Evolutionary conservation across 805 yeast species (phyloP), one percentile per base, ranked within the genome.

Genomic region (Spathaspora girioi): DNA sequence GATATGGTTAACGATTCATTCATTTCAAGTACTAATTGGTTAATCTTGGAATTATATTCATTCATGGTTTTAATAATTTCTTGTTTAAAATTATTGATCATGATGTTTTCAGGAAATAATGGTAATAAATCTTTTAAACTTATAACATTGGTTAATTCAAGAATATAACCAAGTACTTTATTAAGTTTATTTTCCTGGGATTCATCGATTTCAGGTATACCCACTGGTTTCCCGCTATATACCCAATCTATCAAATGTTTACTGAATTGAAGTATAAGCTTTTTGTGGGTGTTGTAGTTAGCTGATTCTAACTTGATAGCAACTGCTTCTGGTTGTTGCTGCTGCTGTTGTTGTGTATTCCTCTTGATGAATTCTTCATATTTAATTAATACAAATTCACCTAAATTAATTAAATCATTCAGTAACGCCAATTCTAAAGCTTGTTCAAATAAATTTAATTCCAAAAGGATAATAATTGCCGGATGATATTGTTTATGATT

Each of bases 41-140:
- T 78, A 67, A 94, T 87, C 41, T 78, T 78, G 23, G 74, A 65
- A 46, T 91, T 89, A 61, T 89, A 86, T 27, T 75, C 76, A 61
- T 89, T 92, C 55, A 94, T 70, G n/a, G 93, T 86, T 45, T 76
- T 75, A 31, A 92, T 89, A 43, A 94, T 81, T 58, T 91, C 96
- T 45, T 87, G 88, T 56, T 90, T 89, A 60, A 94, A 81, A 53
- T 87, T 84, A 56, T 89, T 94, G 46, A 94, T 84, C 26, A 89
- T 83, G 0, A 88, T 80, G 51, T 88, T 82, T 58, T 90, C 92
- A 0, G 97, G 97, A 56, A 94, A 85, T 31, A 89, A 70, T 1
- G 96, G 96, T 47, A 94, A 68, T 41, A 94, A 62, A 60, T 94
- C 98, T 55, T 88, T 91, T 43, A 94, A 83, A 2, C 84, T 79